Base-by-base conservation (phyloP, 306 rosid genomes). In the Pyrus bretschneideri region DNA sequence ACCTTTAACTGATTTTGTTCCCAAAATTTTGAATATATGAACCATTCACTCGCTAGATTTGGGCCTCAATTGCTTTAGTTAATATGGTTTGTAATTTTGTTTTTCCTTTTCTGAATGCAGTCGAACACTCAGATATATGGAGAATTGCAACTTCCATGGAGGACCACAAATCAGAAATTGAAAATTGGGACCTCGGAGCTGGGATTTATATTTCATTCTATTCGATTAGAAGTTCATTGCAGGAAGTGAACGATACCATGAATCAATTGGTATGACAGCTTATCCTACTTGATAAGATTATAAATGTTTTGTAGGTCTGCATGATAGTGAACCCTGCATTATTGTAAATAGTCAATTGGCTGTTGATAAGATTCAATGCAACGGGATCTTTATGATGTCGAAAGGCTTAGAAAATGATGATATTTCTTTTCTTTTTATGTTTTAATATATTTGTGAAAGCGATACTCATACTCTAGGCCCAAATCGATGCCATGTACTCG, bases 111-210 rank as follows among this genome's bases (percentile, higher is more conserved):
- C 45, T 64, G 14, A 66, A 66, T 84, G 88, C 84, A 95, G 98
- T 87, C 49, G 79, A 90, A 84, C 90, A 95, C 78, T 25, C 90
- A 11, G 97, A 95, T 83, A 79, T 92, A 80, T 92, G 96, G 98
- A 81, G 87, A 84, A 81, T 92, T 66, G 96, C 91, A 52, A 90
- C 92, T 71, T 86, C 87, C 66, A 92, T 95, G 98, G 96, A 90
- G 82, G 90, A 74, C 83, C 88, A 89, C 84, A 95, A 95, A 86
- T 89, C 96, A 76, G 98, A 95, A 88, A 95, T 92, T 83, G 98
- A 92, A 60, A 95, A 95, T 80, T 95, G 98, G 98, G 96, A 95
- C 71, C 87, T 89, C 76, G 98, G 98, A 76, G 97, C 97, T 80
- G 98, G 97, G 75, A 80, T 95, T 82, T 95, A 92, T 78, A 85